Percentiles rank a stretch among this genome's conserved stretches.
Conservation (phyloP, 2,329 filamentous ascomycete genomes). For the Aspergillus fijiensis region DNA sequence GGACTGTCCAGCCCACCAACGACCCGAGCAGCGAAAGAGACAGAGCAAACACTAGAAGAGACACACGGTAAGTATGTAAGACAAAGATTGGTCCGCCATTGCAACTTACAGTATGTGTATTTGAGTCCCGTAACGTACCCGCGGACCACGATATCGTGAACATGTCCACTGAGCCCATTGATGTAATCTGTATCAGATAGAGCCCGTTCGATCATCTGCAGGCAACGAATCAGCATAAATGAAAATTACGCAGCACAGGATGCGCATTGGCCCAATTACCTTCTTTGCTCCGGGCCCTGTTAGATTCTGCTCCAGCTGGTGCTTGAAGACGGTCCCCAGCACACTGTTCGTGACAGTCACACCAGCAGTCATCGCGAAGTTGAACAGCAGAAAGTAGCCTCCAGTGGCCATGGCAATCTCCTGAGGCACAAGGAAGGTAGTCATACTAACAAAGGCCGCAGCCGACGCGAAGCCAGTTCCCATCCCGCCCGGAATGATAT, state of each 20-base stretch:
- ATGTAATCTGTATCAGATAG: constrained; percentile 14
- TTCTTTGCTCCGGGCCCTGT: constrained; percentile 25
- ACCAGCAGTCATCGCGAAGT: constrained; percentile 44
- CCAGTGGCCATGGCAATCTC: constrained; percentile 53
- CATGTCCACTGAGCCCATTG: constrained; percentile 2
- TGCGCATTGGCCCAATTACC: constrained; percentile 6
- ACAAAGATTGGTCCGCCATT: neutral
- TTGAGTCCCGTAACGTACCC: constrained; percentile 14
- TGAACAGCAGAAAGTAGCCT: constrained; percentile 49
- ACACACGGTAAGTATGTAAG: neutral
- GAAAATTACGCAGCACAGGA: neutral
- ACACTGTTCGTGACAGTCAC: constrained; percentile 41
- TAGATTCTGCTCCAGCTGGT: constrained; percentile 33
- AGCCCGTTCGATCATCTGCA: constrained; percentile 13
- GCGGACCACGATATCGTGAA: constrained; percentile 10
- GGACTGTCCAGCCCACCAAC: constrained; percentile 4
- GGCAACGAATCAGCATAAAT: neutral
- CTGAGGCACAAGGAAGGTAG: constrained; percentile 45
- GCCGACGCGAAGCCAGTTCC: constrained; percentile 50
- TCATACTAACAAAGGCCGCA: constrained; percentile 52
- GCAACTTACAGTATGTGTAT: constrained; percentile 13
- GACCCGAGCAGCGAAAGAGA: constrained; percentile 10
- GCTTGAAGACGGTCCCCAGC: constrained; percentile 37
- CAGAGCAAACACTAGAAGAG: neutral
- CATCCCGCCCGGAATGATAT: constrained; percentile 59